phyloP scores from a whole-genome alignment of 2,329 filamentous ascomycete genomes.

The Colletotrichum tamarilloi region DNA sequence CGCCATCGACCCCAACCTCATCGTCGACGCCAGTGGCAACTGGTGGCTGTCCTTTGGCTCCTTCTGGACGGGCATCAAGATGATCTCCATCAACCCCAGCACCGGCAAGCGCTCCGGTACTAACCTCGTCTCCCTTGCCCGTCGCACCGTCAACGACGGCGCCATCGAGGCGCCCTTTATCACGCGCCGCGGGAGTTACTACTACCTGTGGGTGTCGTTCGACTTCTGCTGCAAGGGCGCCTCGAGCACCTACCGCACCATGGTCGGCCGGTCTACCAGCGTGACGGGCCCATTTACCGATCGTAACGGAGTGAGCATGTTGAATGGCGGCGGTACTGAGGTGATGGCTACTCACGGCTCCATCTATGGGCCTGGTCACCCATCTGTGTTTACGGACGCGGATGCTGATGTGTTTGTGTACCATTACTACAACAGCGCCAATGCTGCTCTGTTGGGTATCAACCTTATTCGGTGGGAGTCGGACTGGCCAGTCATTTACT shows the following conservation, averaged over 20 bases:
- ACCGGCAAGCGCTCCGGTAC: slow-evolving; percentile 41
- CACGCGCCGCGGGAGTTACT: slow-evolving; percentile 42
- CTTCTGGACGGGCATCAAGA: slow-evolving; percentile 46
- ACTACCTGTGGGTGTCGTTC: slow-evolving; percentile 48
- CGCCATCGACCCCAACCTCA: slow-evolving; percentile 44
- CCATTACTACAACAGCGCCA: slow-evolving; percentile 43
- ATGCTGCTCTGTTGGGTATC: slow-evolving; percentile 42
- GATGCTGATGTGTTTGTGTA: slow-evolving; percentile 46
- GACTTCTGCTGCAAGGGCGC: slow-evolving; percentile 45
- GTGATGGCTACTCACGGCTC: slow-evolving; percentile 43
- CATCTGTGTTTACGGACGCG: slow-evolving; percentile 44
- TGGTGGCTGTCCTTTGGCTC: slow-evolving; percentile 48
- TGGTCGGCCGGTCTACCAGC: slow-evolving; percentile 46
- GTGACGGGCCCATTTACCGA: slow-evolving; percentile 44
- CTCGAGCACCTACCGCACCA: slow-evolving; percentile 44
- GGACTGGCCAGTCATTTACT: slow-evolving; percentile 46
- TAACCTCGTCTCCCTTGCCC: slow-evolving; percentile 42
- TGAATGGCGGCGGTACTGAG: slow-evolving; percentile 44
- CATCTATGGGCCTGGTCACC: slow-evolving; percentile 46
- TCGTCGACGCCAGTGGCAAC: slow-evolving; percentile 41
- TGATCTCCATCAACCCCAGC: slow-evolving; percentile 40
- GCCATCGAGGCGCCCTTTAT: slow-evolving; percentile 46
- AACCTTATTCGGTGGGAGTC: slow-evolving; percentile 45
- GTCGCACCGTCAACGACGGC: slow-evolving; percentile 37
- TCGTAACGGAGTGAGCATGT: slow-evolving; percentile 40